Percentiles rank a stretch among this genome's conserved stretches.
These are phyloP conservation scores for Paraphaeosphaeria sporulosa DNA, from an alignment of 2,329 filamentous ascomycete species.

Conservation along the genomic window DNA sequence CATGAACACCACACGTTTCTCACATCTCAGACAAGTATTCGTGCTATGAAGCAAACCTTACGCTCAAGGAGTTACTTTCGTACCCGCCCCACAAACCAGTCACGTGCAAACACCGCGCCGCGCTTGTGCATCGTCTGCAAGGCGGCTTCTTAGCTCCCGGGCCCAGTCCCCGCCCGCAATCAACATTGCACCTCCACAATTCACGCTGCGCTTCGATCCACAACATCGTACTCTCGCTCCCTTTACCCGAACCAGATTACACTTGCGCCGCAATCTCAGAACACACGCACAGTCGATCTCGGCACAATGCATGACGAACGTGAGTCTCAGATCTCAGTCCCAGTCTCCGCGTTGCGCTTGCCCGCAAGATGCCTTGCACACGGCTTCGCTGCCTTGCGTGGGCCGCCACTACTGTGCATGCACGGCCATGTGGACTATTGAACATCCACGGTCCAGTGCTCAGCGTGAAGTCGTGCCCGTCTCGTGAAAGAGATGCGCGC, in stretches of 20 bases:
- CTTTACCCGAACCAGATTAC: constrained; percentile 15
- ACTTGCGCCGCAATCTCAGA: constrained; percentile 13
- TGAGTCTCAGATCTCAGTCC: constrained; percentile 27
- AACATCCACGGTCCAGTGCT: not conserved
- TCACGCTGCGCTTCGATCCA: not conserved
- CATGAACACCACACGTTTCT: not conserved
- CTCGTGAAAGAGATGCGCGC: not conserved
- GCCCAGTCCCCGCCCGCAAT: constrained; percentile 16
- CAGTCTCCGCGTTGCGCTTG: constrained; percentile 11
- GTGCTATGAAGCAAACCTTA: not conserved
- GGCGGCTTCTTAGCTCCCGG: constrained; percentile 1
- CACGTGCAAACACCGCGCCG: not conserved
- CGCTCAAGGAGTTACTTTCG: not conserved
- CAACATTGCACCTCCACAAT: constrained; percentile 6
- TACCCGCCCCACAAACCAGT: not conserved
- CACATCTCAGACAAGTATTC: not conserved
- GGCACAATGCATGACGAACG: constrained; percentile 47
- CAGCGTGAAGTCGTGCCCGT: not conserved
- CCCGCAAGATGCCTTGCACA: not conserved
- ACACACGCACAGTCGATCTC: not conserved
- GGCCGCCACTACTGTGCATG: not conserved
- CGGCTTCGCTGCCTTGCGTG: not conserved
- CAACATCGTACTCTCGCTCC: constrained; percentile 1
- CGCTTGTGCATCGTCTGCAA: not conserved
- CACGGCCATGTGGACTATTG: not conserved